Evolutionary conservation across 345 rosid genomes (phyloP), one percentile per base, ranked within the genome.

Genomic region (Brassica juncea): DNA sequence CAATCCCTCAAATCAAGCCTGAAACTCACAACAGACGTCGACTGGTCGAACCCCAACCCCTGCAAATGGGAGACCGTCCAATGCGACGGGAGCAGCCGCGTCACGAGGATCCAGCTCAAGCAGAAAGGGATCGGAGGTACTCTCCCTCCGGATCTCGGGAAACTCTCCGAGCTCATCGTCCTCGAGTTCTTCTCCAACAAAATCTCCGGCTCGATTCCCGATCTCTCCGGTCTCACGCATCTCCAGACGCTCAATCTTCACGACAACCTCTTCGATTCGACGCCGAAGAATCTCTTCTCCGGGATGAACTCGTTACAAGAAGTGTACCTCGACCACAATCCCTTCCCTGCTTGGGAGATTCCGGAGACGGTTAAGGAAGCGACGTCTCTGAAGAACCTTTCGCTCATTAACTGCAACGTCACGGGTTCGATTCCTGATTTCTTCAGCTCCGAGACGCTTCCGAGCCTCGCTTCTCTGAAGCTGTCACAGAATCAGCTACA

Each of bases 11-110:
- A 80, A 75, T 72, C 74, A 8, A 81, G 79, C 64, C 81, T 87
- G 12, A 83, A 59, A 30, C 82, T 87, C 8, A 78, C 88, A 19
- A 0, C 73, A 9, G 74, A 66, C 32, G 76, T 90, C 44, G 82
- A 80, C 47, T 95, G 97, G 97, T 77, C 92, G 4, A 76, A 84
- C 68, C 47, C 89, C n/a, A 80, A 91, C 68, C 97, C 94, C 0
- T 95, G 98, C 60, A 7, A 77, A 2, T 91, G 98, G 96, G 0
- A 1, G 0, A 21, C 78, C 0, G 91, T 90, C 15, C 1, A 2
- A 2, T 93, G 96, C 76, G 52, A 65, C n/a, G n/a, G 52, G 0
- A 65, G 62, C 8, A 74, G 71, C 15, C 84, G 87, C 28, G 89
- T 93, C 0, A 77, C 79, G 11, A 66, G 78, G 21, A 93, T 95